Evolutionary conservation across 2,329 filamentous ascomycete species (phyloP).

Genomic region (Fusarium foetens): DNA sequence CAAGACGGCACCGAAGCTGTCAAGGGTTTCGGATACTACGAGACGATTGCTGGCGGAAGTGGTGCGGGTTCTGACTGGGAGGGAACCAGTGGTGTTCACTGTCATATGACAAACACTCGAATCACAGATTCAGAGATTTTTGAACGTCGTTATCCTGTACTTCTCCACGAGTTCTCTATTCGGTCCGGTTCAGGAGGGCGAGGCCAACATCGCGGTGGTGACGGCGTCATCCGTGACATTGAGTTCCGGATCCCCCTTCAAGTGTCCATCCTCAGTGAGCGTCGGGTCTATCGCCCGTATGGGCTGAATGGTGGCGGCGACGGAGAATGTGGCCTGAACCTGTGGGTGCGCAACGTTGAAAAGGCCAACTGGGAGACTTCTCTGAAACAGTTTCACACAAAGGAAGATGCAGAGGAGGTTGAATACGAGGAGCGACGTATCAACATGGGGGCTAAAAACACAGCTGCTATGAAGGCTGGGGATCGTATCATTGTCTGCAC

Average conservation of each 20-base stretch:
- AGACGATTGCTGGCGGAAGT: conserved; percentile 72
- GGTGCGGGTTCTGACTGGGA: conserved; percentile 71
- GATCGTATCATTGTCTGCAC: conserved; percentile 82
- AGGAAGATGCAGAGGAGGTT: conserved; percentile 47
- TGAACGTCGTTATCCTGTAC: conserved; percentile 71
- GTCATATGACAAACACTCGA: conserved; percentile 79
- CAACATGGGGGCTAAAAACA: conserved; percentile 83
- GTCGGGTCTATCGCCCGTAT: conserved; percentile 75
- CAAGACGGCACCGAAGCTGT: conserved; percentile 51
- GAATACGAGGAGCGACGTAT: conserved; percentile 71
- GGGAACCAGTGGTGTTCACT: conserved; percentile 57
- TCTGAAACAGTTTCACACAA: conserved; percentile 52
- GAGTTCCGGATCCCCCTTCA: conserved; percentile 82
- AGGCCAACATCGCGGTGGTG: conserved; percentile 75
- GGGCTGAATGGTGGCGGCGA: conserved; percentile 86
- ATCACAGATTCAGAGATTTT: conserved; percentile 68
- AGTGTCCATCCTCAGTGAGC: conserved; percentile 80
- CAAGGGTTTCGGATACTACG: conserved; percentile 61
- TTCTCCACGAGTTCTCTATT: conserved; percentile 76
- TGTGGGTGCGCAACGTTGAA: conserved; percentile 83
- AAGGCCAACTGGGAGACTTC: conserved; percentile 63
- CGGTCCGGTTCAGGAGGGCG: conserved; percentile 70
- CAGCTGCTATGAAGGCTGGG: conserved; percentile 77
- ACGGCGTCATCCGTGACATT: conserved; percentile 80
- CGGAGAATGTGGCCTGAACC: conserved; percentile 80